Percentiles rank a stretch among this genome's conserved stretches.
These are phyloP conservation scores for Selaginella moellendorffii DNA, from an alignment of 75 land plant species.

Conservation along the genomic window DNA sequence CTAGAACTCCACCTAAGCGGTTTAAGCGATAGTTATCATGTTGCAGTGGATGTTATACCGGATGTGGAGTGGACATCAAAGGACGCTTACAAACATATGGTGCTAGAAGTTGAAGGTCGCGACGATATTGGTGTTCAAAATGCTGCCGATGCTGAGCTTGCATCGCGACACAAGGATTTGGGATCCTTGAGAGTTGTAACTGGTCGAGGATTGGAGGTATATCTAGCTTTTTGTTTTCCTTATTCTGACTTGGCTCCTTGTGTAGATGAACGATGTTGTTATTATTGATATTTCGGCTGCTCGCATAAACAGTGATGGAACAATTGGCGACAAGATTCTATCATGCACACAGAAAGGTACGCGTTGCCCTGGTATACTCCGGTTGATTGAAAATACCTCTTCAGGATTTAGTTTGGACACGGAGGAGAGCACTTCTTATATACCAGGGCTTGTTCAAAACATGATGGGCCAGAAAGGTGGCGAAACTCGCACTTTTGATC, in stretches of 20 bases:
- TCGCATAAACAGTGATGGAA: slow-evolving; percentile 44
- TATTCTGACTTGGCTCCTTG: slow-evolving; percentile 4
- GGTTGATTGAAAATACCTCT: no score
- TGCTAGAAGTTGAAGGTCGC: slow-evolving; percentile 43
- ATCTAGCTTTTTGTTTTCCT: not conserved
- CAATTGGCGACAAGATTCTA: slow-evolving; percentile 53
- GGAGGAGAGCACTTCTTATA: slow-evolving; percentile 57
- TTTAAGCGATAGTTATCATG: slow-evolving; percentile 48
- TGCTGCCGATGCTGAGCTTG: slow-evolving; percentile 61
- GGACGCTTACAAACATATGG: slow-evolving; percentile 58
- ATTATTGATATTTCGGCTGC: slow-evolving; percentile 61
- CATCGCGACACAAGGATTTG: slow-evolving; percentile 58
- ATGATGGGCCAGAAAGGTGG: slow-evolving; percentile 57
- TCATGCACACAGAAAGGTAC: slow-evolving; percentile 81
- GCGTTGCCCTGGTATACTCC: not conserved
- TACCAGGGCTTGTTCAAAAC: slow-evolving; percentile 78
- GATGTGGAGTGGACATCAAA: slow-evolving; percentile 71
- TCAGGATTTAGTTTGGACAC: slow-evolving; percentile 82
- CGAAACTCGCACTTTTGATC: slow-evolving; percentile 63
- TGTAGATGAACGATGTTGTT: slow-evolving; percentile 71
- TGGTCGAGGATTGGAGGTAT: slow-evolving; percentile 69
- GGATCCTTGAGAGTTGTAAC: slow-evolving; percentile 56
- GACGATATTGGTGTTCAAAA: slow-evolving; percentile 34
- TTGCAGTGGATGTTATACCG: slow-evolving; percentile 79
- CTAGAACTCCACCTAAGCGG: not conserved